Evolutionary conservation across 2,329 filamentous ascomycete species (phyloP).

Genomic region (Epichloe gansuensis): DNA sequence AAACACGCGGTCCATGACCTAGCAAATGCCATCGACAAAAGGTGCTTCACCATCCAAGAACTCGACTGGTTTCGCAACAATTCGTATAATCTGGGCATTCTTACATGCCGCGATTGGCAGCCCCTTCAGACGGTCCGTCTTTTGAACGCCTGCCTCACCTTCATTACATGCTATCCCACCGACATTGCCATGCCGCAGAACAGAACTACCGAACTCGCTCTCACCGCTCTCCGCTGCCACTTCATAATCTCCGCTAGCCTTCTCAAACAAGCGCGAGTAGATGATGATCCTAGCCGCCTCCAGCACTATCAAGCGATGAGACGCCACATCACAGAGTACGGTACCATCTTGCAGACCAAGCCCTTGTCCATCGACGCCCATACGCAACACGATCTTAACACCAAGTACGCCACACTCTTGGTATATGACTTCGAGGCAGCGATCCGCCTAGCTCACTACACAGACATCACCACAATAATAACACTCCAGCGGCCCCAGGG

Average conservation of each 20-base stretch:
- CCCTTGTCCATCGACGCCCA: constrained; percentile 25
- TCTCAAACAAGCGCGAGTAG: not conserved
- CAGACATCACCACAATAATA: constrained; percentile 50
- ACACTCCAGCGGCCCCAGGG: constrained; percentile 33
- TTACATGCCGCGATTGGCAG: constrained; percentile 43
- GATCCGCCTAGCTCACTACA: constrained; percentile 54
- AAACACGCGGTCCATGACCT: constrained; percentile 20
- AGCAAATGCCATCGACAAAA: constrained; percentile 28
- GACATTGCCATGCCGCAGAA: constrained; percentile 15
- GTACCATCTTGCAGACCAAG: not conserved
- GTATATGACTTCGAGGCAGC: constrained; percentile 73
- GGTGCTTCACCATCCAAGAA: constrained; percentile 49
- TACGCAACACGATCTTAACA: constrained; percentile 38
- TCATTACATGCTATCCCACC: constrained; percentile 38
- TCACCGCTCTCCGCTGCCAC: constrained; percentile 54
- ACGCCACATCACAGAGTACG: constrained; percentile 36
- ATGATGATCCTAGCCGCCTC: constrained; percentile 31
- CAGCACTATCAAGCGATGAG: constrained; percentile 52
- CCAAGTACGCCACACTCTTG: constrained; percentile 54
- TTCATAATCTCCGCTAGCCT: constrained; percentile 47
- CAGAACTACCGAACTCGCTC: not conserved
- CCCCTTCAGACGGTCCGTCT: constrained; percentile 44
- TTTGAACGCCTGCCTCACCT: constrained; percentile 37
- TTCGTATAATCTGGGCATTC: constrained; percentile 65
- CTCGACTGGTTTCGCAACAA: constrained; percentile 78